Percentiles rank a stretch among this genome's conserved stretches.
phyloP scores from a whole-genome alignment of 108 stramenopile species.

The Schizochytrium sp. region DNA sequence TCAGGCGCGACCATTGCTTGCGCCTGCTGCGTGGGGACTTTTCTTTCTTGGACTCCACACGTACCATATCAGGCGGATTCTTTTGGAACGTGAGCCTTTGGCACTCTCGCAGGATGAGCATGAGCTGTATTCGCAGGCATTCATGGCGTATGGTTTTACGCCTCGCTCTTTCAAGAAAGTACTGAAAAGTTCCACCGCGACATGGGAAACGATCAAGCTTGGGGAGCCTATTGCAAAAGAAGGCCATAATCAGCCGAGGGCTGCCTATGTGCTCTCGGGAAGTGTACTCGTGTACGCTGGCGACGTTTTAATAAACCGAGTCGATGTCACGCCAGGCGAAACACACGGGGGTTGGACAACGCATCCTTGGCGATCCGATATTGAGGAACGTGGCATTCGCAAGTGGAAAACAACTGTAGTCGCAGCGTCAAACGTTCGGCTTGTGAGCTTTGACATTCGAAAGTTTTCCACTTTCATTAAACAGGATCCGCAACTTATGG shows the following conservation, averaged over 20 bases:
- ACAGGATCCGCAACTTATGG: not conserved
- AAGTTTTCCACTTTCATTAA: not conserved
- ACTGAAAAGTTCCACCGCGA: not conserved
- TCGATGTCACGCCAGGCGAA: not conserved
- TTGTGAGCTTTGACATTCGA: not conserved
- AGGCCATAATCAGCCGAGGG: not conserved
- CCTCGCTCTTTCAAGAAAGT: not conserved
- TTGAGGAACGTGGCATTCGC: not conserved
- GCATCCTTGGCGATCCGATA: not conserved
- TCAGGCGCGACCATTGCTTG: not conserved
- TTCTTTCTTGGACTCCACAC: not conserved
- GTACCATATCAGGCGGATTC: not conserved
- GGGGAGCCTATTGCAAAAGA: not conserved
- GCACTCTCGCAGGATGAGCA: not conserved
- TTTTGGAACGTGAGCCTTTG: not conserved
- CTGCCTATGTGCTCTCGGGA: not conserved
- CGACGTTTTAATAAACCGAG: not conserved
- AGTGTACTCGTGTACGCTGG: not conserved
- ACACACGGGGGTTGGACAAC: not conserved
- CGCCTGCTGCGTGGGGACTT: not conserved
- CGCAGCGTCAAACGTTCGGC: not conserved
- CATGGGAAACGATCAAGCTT: not conserved
- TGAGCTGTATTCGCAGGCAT: not conserved
- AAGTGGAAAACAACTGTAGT: not conserved
- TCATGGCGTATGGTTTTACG: not conserved